These are phyloP conservation scores for Fomitopsis palustris DNA, from an alignment of 1,284 basidiomycete genomes.

Conservation along the genomic window DNA sequence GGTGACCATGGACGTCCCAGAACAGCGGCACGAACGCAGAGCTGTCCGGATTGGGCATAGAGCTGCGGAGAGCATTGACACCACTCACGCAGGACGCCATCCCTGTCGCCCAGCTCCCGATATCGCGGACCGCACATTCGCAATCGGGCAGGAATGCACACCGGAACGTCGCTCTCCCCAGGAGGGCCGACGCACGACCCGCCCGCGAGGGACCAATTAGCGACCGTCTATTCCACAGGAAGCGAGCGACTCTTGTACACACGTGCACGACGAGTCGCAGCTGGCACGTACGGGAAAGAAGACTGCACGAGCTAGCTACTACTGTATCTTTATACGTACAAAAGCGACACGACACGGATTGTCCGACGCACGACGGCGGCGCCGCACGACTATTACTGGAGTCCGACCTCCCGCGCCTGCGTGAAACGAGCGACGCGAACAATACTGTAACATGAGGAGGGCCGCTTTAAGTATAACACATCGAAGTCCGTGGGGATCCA, in stretches of 20 bases:
- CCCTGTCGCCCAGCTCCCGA: neutral
- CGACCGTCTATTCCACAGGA: constrained; percentile 1
- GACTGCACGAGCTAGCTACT: neutral
- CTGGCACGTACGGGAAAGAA: neutral
- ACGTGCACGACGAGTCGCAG: neutral
- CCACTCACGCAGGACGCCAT: neutral
- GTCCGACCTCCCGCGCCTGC: constrained; percentile 5
- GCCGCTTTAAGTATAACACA: neutral
- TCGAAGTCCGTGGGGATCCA: constrained; percentile 1
- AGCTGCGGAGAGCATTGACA: neutral
- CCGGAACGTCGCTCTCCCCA: neutral
- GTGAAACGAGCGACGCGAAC: constrained; percentile 4
- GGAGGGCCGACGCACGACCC: neutral
- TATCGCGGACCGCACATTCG: neutral
- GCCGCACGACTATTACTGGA: constrained; percentile 4
- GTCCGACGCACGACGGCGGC: constrained; percentile 4
- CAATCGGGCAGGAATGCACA: neutral
- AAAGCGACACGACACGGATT: neutral
- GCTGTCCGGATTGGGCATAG: neutral
- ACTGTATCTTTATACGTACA: constrained; percentile 6
- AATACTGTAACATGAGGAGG: neutral
- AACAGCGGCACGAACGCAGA: neutral
- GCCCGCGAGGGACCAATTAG: neutral
- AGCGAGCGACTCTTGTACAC: constrained; percentile 3
- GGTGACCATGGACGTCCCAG: neutral